Evolutionary conservation across 2,329 filamentous ascomycete species (phyloP).

Genomic region (Talaromyces pinophilus): DNA sequence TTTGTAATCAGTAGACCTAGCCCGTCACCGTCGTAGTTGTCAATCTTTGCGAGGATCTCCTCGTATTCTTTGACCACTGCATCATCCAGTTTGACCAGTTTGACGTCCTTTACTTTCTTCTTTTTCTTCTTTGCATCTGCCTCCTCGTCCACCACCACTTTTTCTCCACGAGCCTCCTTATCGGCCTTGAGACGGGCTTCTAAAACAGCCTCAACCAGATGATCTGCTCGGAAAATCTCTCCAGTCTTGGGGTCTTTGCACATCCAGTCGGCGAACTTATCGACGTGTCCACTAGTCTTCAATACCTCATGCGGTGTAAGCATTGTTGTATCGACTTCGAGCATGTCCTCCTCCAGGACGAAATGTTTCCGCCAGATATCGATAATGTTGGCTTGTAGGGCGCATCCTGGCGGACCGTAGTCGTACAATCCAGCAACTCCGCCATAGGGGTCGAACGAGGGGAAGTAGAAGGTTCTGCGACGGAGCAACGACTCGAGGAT

Average conservation of each 20-base stretch:
- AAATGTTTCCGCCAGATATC: conserved; percentile 93
- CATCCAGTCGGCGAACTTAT: conserved; percentile 99
- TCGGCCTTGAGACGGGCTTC: conserved; percentile 84
- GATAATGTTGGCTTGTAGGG: conserved; percentile 83
- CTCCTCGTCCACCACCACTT: conserved; percentile 65
- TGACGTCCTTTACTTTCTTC: conserved; percentile 67
- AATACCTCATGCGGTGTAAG: conserved; percentile 90
- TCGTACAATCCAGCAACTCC: conserved; percentile 88
- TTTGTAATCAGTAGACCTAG: conserved; percentile 87
- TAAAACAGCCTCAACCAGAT: conserved; percentile 92
- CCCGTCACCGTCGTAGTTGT: conserved; percentile 88
- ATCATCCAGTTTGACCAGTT: conserved; percentile 84
- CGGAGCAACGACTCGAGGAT: conserved; percentile 82
- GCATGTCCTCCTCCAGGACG: conserved; percentile 89
- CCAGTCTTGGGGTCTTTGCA: conserved; percentile 98
- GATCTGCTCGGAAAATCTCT: conserved; percentile 93
- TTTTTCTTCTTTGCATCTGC: conserved; percentile 91
- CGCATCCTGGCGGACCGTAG: conserved; percentile 86
- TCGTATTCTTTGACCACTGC: conserved; percentile 85
- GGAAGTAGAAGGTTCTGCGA: conserved; percentile 90
- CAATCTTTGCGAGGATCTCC: conserved; percentile 86
- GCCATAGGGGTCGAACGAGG: conserved; percentile 92
- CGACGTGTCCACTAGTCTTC: conserved; percentile 94
- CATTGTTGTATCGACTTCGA: conserved; percentile 91
- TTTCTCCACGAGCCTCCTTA: conserved; percentile 86